Evolutionary conservation across 495 filamentous ascomycete genomes (phyloP).

Genomic region (Cercophora newfieldiana): DNA sequence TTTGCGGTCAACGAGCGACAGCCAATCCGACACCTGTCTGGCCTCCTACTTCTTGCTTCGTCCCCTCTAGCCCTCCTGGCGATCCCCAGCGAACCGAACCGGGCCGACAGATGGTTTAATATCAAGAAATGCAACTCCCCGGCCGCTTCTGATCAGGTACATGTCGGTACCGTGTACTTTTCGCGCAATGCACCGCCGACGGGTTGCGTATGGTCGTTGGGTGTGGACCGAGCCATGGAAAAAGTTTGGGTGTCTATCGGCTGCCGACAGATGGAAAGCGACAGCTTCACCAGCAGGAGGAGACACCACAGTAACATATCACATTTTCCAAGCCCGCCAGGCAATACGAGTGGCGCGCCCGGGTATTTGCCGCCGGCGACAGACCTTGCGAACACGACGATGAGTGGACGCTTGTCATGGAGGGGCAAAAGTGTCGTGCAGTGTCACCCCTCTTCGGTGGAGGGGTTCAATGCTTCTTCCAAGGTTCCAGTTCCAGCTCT

Average conservation of each 20-base stretch:
- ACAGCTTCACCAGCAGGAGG: neutral
- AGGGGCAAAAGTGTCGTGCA: slow-evolving; percentile 4
- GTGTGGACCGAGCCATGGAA: neutral
- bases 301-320: neutral
- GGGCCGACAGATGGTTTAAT: slow-evolving; percentile 19
- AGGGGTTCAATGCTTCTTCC: neutral
- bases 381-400: neutral
- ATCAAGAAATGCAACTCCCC: slow-evolving; percentile 10
- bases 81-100: slow-evolving; percentile 20
- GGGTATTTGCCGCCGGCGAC: slow-evolving; percentile 2
- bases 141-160: slow-evolving; percentile 3
- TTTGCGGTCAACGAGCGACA: slow-evolving; percentile 1
- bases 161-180: slow-evolving; percentile 4
- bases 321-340: slow-evolving; percentile 5
- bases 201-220: neutral
- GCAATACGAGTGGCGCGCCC: slow-evolving; percentile 9
- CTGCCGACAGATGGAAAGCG: slow-evolving; percentile 11
- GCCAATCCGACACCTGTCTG: neutral
- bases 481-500: neutral
- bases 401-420: neutral
- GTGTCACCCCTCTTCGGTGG: neutral
- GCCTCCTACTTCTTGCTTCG: neutral
- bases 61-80: slow-evolving; percentile 13
- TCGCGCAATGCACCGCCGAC: neutral
- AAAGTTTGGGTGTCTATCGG: slow-evolving; percentile 2